phyloP scores from a whole-genome alignment of 164 flowering plant species.

The Annona squamosa region DNA sequence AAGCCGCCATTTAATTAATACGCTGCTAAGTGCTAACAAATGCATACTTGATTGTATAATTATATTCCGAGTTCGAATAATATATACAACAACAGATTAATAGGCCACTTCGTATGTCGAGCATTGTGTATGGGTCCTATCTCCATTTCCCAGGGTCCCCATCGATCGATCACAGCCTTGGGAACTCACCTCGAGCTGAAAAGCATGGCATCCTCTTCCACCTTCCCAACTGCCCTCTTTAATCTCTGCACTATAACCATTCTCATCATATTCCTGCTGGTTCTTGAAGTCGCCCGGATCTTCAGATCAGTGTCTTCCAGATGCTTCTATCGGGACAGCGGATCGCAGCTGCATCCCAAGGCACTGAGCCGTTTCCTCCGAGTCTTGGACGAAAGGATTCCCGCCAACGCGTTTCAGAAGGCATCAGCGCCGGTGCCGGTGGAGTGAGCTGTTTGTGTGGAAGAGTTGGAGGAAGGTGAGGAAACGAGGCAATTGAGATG shows the following conservation, averaged over 20 bases:
- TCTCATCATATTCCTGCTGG: not conserved
- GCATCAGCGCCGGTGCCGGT: not conserved
- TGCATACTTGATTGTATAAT: no score
- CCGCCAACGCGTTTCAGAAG: not conserved
- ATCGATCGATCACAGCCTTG: no score
- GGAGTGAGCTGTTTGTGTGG: constrained; percentile 10
- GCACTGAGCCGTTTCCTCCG: not conserved
- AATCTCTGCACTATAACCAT: not conserved
- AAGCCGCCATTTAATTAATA: no score
- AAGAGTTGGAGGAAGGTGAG: constrained; percentile 8
- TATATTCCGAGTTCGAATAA: no score
- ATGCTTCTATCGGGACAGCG: not conserved
- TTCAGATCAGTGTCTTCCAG: not conserved
- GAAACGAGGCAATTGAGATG: constrained; percentile 3
- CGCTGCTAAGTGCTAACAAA: no score
- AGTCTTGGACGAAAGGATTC: not conserved
- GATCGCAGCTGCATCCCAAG: not conserved
- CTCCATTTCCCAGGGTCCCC: no score
- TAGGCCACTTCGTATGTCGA: no score
- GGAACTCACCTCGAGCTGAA: not conserved
- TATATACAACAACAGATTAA: no score
- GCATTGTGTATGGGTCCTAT: no score
- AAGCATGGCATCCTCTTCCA: not conserved
- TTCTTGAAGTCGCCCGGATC: not conserved
- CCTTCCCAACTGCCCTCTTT: not conserved